Percentiles rank a stretch among this genome's conserved stretches.
Evolutionary conservation across 2,329 filamentous ascomycete genomes (phyloP).

Genomic region (Fusarium domesticum): DNA sequence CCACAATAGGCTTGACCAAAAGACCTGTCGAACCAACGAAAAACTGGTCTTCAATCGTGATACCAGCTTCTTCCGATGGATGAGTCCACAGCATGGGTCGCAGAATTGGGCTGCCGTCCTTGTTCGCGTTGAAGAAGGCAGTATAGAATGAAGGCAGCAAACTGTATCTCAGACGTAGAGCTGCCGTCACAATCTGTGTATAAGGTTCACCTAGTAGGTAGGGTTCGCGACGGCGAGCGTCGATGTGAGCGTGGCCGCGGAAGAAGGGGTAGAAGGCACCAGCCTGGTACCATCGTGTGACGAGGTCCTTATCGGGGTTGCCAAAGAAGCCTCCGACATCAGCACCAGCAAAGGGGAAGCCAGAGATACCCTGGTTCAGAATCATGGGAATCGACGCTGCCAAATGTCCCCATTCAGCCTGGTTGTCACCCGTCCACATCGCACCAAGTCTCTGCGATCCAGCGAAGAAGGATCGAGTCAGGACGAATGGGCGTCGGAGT

Average conservation of each 20-base stretch:
- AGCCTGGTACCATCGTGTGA: conserved; percentile 93
- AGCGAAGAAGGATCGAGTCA: conserved; percentile 89
- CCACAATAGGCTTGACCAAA: conserved; percentile 86
- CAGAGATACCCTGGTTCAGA: conserved; percentile 85
- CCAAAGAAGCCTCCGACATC: conserved; percentile 98
- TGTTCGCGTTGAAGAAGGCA: conserved; percentile 85
- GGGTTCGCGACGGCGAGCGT: conserved; percentile 89
- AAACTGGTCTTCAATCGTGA: conserved; percentile 86
- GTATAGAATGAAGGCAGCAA: conserved; percentile 95
- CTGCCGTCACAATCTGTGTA: conserved; percentile 79
- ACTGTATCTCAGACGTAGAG: conserved; percentile 82
- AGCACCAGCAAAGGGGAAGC: conserved; percentile 90
- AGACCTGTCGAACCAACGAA: conserved; percentile 87
- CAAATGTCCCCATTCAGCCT: conserved; percentile 87
- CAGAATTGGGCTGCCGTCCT: conserved; percentile 80
- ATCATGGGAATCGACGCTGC: conserved; percentile 91
- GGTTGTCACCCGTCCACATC: conserved; percentile 99
- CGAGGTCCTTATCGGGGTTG: conserved; percentile 87
- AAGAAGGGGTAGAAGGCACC: conserved; percentile 98
- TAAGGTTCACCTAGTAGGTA: conserved; percentile 85
- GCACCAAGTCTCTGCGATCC: conserved; percentile 87
- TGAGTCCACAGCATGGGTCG: conserved; percentile 92
- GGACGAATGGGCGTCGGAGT: conserved; percentile 79
- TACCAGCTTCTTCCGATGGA: conserved; percentile 80
- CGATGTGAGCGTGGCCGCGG: conserved; percentile 94